phyloP scores from a whole-genome alignment of 2,329 filamentous ascomycete genomes.

The Amesomyces nigricolor region DNA sequence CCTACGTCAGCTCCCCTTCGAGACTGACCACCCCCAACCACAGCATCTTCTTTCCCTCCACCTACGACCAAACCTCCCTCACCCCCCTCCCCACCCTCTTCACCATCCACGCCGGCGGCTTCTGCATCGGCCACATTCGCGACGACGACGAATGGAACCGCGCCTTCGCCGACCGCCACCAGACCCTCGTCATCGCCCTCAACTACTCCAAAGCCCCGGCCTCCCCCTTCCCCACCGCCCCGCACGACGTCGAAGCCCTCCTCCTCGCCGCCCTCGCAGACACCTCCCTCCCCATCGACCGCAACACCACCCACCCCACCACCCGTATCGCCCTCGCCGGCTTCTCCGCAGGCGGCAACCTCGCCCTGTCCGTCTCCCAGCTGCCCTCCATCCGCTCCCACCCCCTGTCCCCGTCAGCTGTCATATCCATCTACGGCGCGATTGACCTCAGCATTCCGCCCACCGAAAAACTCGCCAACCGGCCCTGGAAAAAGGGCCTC shows the following conservation, averaged over 20 bases:
- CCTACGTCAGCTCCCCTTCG: not conserved
- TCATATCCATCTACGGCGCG: conserved; percentile 40
- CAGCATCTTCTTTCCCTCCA: conserved; percentile 39
- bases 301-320: not conserved
- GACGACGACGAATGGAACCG: conserved; percentile 45
- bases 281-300: conserved; percentile 41
- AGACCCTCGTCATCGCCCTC: conserved; percentile 41
- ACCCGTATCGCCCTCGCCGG: conserved; percentile 39
- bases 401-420: conserved; percentile 27
- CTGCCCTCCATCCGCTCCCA: conserved; percentile 33
- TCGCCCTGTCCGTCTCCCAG: conserved; percentile 40
- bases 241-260: conserved; percentile 43
- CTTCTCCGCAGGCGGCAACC: conserved; percentile 49
- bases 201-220: conserved; percentile 45
- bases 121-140: conserved; percentile 38
- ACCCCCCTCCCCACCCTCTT: conserved; percentile 39
- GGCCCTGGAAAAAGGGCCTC: conserved; percentile 34
- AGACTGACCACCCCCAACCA: not conserved
- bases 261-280: conserved; percentile 40
- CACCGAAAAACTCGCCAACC: conserved; percentile 30
- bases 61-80: conserved; percentile 30
- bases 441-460: conserved; percentile 36
- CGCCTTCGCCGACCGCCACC: conserved; percentile 36
- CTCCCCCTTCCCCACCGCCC: conserved; percentile 40
- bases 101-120: conserved; percentile 49